A percentile compares a stretch with the other conserved stretches of the same genome.
Conservation (phyloP, 2,329 filamentous ascomycete genomes). For the Fusarium oligoseptatum region DNA sequence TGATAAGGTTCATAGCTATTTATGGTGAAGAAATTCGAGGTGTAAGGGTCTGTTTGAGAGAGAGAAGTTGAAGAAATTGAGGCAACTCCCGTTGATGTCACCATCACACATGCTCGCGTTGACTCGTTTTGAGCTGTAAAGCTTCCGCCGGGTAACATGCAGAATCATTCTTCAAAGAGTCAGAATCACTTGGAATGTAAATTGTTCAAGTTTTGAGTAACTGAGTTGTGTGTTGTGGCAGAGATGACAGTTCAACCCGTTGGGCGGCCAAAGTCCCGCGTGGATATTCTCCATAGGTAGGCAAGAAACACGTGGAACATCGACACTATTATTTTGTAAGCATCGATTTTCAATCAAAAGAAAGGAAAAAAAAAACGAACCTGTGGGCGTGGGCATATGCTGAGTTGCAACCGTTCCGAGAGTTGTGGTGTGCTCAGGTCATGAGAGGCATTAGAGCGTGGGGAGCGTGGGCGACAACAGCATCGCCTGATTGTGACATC, state of each 20-base stretch:
- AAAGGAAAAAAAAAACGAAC: neutral
- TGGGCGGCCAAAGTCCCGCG: too few species aligned
- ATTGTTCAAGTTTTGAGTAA: neutral
- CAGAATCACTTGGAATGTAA: neutral
- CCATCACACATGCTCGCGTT: neutral
- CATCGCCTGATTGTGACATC: neutral
- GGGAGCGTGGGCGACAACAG: neutral
- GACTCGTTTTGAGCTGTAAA: neutral
- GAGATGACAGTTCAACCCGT: neutral
- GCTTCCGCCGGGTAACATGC: neutral
- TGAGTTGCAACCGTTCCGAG: neutral
- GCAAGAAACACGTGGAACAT: neutral
- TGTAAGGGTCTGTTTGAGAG: neutral
- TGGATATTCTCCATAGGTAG: neutral
- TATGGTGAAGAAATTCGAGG: neutral
- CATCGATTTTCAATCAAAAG: neutral
- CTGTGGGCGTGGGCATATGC: neutral
- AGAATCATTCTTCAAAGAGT: neutral
- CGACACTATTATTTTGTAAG: neutral
- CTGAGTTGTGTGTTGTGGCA: neutral
- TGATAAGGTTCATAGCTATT: neutral
- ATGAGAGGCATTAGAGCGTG: neutral
- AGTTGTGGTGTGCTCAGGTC: neutral
- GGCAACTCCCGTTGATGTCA: neutral
- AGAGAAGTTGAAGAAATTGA: neutral